Conservation (phyloP, 768 basidiomycete species). For the Leccinum barrowsii region DNA sequence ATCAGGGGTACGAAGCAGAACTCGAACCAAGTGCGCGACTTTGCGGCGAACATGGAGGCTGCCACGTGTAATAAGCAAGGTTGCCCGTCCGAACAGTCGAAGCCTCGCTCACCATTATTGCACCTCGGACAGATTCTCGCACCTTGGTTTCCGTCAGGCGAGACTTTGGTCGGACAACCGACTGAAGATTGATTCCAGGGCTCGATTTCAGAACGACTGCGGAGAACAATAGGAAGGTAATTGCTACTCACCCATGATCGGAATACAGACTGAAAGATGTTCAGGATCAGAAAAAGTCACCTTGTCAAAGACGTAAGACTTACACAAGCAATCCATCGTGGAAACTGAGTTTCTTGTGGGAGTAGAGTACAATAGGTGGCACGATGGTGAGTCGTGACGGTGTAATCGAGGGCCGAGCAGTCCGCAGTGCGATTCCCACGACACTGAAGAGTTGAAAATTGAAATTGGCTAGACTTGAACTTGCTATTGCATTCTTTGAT, state of each 20-base stretch:
- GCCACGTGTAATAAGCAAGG: background rate
- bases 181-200: slow-evolving; percentile 37
- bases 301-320: background rate
- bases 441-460: too few species aligned
- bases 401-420: background rate
- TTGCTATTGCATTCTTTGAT: too few species aligned
- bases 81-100: background rate
- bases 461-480: too few species aligned
- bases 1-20: slow-evolving; percentile 71
- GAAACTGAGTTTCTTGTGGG: background rate
- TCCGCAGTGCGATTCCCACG: too few species aligned
- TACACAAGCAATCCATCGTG: slow-evolving; percentile 10
- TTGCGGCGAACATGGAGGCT: slow-evolving; percentile 62
- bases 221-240: background rate
- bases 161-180: slow-evolving; percentile 61
- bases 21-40: slow-evolving; percentile 71
- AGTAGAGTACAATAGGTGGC: background rate
- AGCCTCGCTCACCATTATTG: slow-evolving; percentile 56
- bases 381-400: background rate
- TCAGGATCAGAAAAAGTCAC: background rate
- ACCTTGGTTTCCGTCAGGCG: slow-evolving; percentile 49
- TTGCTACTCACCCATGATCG: slow-evolving; percentile 43
- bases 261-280: slow-evolving; percentile 44
- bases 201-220: slow-evolving; percentile 9
- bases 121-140: slow-evolving; percentile 67